These are phyloP conservation scores for Teratosphaeria gauchensis DNA, from an alignment of 2,329 filamentous ascomycete genomes.

Conservation along the genomic window DNA sequence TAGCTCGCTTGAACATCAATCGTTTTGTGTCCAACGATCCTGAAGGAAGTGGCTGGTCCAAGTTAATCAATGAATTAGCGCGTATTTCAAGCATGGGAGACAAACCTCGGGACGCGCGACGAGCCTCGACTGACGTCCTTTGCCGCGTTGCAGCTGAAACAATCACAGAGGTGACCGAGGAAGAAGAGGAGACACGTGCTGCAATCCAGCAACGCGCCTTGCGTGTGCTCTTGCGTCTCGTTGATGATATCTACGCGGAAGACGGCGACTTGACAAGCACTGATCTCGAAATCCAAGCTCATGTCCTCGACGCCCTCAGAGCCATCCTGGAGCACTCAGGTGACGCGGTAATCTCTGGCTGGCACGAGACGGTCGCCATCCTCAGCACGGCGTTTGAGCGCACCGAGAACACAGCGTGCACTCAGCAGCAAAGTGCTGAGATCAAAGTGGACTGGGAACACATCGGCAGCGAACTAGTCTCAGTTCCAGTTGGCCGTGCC, in stretches of 20 bases:
- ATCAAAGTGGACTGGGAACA: slow-evolving; percentile 19
- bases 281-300: slow-evolving; percentile 53
- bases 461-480: slow-evolving; percentile 36
- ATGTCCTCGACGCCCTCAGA: slow-evolving; percentile 57
- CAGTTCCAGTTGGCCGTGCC: slow-evolving; percentile 68
- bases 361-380: slow-evolving; percentile 77
- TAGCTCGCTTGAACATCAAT: slow-evolving; percentile 36
- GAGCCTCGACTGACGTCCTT: slow-evolving; percentile 41
- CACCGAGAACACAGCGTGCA: slow-evolving; percentile 5
- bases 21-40: slow-evolving; percentile 61
- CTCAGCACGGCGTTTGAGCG: slow-evolving; percentile 69
- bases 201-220: slow-evolving; percentile 23
- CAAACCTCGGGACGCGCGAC: slow-evolving; percentile 35
- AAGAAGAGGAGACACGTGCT: slow-evolving; percentile 25
- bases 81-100: slow-evolving; percentile 33
- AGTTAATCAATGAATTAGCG: slow-evolving; percentile 49
- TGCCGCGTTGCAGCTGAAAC: slow-evolving; percentile 40
- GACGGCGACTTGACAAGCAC: slow-evolving; percentile 17
- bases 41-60: slow-evolving; percentile 64
- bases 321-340: slow-evolving; percentile 78
- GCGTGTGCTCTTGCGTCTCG: slow-evolving; percentile 39
- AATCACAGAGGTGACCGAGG: slow-evolving; percentile 43
- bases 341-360: slow-evolving; percentile 71
- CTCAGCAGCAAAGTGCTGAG: slow-evolving; percentile 6
- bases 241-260: slow-evolving; percentile 20